Evolutionary conservation across 768 basidiomycete genomes (phyloP), one percentile per base, ranked within the genome.

Genomic region (Termitomyces sp.): DNA sequence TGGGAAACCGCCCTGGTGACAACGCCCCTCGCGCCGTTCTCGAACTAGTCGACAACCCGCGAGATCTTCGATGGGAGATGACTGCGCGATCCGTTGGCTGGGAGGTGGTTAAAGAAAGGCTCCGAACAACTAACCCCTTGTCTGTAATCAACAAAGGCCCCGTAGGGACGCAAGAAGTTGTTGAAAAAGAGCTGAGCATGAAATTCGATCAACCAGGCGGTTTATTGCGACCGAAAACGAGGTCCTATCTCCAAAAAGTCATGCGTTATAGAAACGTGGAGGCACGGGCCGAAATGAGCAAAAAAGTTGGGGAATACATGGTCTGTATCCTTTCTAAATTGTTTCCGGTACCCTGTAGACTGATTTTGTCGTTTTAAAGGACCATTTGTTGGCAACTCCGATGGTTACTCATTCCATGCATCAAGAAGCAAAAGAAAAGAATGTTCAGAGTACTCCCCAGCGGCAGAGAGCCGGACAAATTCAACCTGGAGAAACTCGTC

Each of bases 41-140:
- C 47, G 93, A 96, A 71, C 79, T 99, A n/a, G 95, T 98, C 33
- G 97, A 98, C 77, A 90, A 91, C 67, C 93, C 93, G 16, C 79
- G 82, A 59, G 97, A 99, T 75, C 75, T 98, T 46, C 86, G 87
- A 61, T 90, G 87, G 69, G 93, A 95, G 70, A 84, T 95, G 79
- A 88, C 91, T 16, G 90, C 96, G 26, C 84, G 92, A 55, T 85
- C 92, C 1, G 81, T 95, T 33, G 97, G 94, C 0, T 85, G 91
- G 79, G 95, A 98, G 67, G 66, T 93, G 38, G 67, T 90, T 59
- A 80, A 80, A 50, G 78, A 82, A 62, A 82, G 78, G 61, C 69
- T 91, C 40, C 76, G 74, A 60, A 72, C 64, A 41, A 70, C 77
- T 47, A 71, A 74, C 20, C 78, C 82, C 16, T 70, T 76, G 46